Evolutionary conservation across 2,329 filamentous ascomycete species (phyloP).

Genomic region (Orbilia blumenaviensis): DNA sequence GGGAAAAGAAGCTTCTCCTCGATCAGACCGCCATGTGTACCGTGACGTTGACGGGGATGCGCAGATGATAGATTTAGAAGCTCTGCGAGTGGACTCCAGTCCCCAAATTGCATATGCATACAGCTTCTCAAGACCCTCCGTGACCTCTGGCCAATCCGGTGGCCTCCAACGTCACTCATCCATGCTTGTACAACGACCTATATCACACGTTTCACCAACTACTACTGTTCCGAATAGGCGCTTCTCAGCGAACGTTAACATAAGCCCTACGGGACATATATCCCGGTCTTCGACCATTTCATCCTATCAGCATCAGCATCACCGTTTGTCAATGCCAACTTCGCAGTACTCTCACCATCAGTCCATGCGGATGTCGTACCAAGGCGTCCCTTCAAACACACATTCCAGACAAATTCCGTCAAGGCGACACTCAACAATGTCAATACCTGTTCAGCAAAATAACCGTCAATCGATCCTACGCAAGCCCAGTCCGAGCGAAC

Average conservation of each 20-base stretch:
- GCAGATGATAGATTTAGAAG: constrained; percentile 46
- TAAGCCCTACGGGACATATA: constrained; percentile 10
- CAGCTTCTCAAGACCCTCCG: constrained; percentile 29
- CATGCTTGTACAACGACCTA: constrained; percentile 34
- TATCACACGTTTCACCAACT: constrained; percentile 42
- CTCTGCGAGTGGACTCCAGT: constrained; percentile 10
- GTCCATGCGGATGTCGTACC: constrained; percentile 26
- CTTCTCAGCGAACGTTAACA: constrained; percentile 32
- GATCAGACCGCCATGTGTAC: constrained; percentile 31
- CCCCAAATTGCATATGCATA: constrained; percentile 28
- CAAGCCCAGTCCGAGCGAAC: constrained; percentile 34
- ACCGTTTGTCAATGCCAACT: constrained; percentile 38
- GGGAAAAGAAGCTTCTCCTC: constrained; percentile 32
- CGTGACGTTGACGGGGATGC: constrained; percentile 41
- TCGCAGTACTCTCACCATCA: constrained; percentile 9
- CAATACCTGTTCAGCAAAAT: constrained; percentile 22
- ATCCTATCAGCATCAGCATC: constrained; percentile 12
- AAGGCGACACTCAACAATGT: constrained; percentile 40
- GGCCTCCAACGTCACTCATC: constrained; percentile 30
- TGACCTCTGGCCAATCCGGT: constrained; percentile 7
- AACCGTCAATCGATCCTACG: constrained; percentile 32
- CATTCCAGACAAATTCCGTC: constrained; percentile 34
- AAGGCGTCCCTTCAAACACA: constrained; percentile 22
- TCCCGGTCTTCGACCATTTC: constrained; percentile 29
- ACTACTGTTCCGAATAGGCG: constrained; percentile 9